phyloP scores from a whole-genome alignment of 163 green algal genomes.

The Volvox carteri region DNA sequence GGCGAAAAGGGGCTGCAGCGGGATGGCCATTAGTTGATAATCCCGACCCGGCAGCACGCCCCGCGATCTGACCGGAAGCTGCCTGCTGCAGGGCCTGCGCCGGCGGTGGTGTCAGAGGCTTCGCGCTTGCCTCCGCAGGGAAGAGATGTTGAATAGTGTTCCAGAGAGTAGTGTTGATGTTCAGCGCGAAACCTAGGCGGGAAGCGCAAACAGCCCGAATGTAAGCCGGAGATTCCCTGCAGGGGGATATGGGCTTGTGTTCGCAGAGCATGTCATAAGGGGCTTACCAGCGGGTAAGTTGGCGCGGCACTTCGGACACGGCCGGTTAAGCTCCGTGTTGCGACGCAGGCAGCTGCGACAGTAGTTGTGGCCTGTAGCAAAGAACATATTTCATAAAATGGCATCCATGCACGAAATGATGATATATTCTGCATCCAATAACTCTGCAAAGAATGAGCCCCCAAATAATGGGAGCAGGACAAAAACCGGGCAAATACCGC shows the following conservation, averaged over 20 bases:
- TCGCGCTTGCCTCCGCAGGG: conserved; percentile 45
- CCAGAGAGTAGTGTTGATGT: conserved; percentile 75
- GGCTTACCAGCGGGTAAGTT: conserved; percentile 19
- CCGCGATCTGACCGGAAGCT: not conserved
- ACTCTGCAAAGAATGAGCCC: too few relatives aligned
- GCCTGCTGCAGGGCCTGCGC: not conserved
- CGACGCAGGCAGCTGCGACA: conserved; percentile 66
- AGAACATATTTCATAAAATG: not conserved
- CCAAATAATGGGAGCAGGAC: too few relatives aligned
- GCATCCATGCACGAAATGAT: too few relatives aligned
- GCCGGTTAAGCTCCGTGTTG: conserved; percentile 58
- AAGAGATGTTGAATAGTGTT: conserved; percentile 80
- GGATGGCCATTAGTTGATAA: not conserved
- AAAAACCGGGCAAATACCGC: too few relatives aligned
- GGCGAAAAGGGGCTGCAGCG: conserved; percentile 1
- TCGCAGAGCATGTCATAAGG: too few relatives aligned
- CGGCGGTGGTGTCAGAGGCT: conserved; percentile 38
- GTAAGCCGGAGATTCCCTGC: too few relatives aligned
- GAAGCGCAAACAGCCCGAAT: too few relatives aligned
- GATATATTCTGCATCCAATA: too few relatives aligned
- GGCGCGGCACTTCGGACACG: conserved; percentile 71
- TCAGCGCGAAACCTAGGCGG: conserved; percentile 62
- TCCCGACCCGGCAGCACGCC: not conserved
- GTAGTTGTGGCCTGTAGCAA: conserved; percentile 71
- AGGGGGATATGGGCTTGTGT: too few relatives aligned